A percentile compares a stretch with the other conserved stretches of the same genome.
Evolutionary conservation across 352 stramenopile genomes (phyloP).

Genomic region (Globisporangium okanoganense): DNA sequence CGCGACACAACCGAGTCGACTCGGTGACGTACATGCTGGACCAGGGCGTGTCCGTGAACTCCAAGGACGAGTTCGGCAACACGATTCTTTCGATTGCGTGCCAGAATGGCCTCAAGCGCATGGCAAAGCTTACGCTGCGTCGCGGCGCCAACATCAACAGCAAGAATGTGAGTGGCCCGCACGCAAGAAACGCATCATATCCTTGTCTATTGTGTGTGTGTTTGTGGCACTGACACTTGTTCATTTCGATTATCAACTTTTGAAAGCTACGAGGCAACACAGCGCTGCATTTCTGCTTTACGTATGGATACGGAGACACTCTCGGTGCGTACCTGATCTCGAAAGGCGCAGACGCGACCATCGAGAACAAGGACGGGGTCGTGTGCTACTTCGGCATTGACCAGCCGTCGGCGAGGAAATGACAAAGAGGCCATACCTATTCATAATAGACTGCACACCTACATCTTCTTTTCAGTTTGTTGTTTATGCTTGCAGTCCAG

Average conservation of each 20-base stretch:
- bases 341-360: constrained; percentile 74
- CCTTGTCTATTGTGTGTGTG: not conserved
- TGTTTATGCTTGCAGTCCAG: not conserved
- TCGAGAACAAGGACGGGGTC: constrained; percentile 63
- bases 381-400: constrained; percentile 69
- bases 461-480: not conserved
- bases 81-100: constrained; percentile 86
- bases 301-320: constrained; percentile 86
- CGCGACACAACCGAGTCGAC: constrained; percentile 80
- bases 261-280: constrained; percentile 87
- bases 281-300: constrained; percentile 89
- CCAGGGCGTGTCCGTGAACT: constrained; percentile 76
- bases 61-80: constrained; percentile 76
- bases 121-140: constrained; percentile 82
- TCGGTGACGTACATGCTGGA: constrained; percentile 85
- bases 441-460: not conserved
- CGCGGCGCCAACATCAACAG: constrained; percentile 86
- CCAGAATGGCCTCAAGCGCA: constrained; percentile 90
- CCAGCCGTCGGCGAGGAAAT: constrained; percentile 30
- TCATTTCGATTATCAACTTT: constrained; percentile 3
- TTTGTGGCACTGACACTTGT: not conserved
- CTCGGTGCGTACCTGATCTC: constrained; percentile 86
- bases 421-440: not conserved
- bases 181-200: not conserved
- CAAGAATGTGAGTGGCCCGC: constrained; percentile 50